phyloP scores from a whole-genome alignment of 768 basidiomycete species.

The Daedaleopsis nitida region DNA sequence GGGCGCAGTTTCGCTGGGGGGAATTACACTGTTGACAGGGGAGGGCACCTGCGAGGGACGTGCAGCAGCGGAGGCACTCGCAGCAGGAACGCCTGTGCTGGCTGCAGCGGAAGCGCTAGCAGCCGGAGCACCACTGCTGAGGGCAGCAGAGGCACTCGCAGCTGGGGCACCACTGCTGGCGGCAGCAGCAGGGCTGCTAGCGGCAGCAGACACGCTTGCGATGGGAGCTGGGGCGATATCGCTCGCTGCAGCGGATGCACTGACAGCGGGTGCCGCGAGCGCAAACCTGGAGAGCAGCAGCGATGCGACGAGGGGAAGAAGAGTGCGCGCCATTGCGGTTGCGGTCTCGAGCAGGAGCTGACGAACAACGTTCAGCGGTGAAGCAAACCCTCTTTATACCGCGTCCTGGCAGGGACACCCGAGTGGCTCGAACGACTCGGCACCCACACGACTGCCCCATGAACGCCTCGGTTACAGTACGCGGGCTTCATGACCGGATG shows the following conservation, averaged over 20 bases:
- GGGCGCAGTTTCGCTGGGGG: slow-evolving; percentile 21
- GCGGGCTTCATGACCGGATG: not conserved
- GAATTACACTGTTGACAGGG: not conserved
- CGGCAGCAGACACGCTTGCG: not conserved
- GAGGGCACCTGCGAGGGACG: not conserved
- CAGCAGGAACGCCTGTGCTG: not conserved
- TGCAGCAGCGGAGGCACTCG: not conserved
- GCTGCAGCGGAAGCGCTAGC: not conserved
- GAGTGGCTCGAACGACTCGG: not conserved
- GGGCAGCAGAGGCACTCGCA: not conserved
- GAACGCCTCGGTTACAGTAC: slow-evolving; percentile 7
- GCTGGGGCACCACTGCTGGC: not conserved
- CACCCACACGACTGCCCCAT: not conserved
- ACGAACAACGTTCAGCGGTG: not conserved
- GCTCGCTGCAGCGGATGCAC: slow-evolving; percentile 3
- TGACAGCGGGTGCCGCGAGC: slow-evolving; percentile 12
- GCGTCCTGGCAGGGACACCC: not conserved
- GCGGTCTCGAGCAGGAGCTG: not conserved
- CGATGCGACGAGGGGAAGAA: slow-evolving; percentile 4
- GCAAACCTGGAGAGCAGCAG: slow-evolving; percentile 6
- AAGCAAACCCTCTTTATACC: slow-evolving; percentile 2
- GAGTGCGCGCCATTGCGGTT: slow-evolving; percentile 11
- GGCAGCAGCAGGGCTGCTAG: not conserved
- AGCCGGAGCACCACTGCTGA: not conserved
- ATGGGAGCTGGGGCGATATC: not conserved